Evolutionary conservation across 75 land plant genomes (phyloP).

Genomic region (Picea sitchensis): DNA sequence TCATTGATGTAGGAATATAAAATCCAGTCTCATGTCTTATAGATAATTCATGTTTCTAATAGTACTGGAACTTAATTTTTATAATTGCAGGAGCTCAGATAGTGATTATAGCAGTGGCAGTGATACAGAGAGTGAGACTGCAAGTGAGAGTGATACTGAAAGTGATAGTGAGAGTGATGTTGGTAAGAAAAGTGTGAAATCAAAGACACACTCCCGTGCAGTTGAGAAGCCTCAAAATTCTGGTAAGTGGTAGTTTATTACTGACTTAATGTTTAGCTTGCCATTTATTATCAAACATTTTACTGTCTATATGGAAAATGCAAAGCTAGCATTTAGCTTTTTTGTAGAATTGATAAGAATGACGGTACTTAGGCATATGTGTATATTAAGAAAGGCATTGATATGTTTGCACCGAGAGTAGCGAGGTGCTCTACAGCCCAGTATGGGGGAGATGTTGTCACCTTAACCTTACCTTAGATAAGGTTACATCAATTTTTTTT

Average conservation of each 20-base stretch:
- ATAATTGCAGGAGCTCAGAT: conserved; percentile 43
- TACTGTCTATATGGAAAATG: neutral
- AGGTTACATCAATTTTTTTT: too few relatives aligned
- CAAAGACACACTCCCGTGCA: conserved; percentile 4
- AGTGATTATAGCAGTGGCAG: conserved; percentile 48
- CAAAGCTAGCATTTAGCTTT: neutral
- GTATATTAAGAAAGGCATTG: too few relatives aligned
- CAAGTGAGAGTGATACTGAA: conserved; percentile 45
- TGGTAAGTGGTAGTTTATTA: neutral
- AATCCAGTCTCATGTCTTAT: too few relatives aligned
- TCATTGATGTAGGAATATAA: too few relatives aligned
- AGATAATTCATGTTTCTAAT: neutral
- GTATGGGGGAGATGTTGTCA: too few relatives aligned
- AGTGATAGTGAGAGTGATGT: conserved; percentile 34
- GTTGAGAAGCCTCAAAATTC: neutral
- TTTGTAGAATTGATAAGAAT: neutral
- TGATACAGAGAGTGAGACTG: conserved; percentile 43
- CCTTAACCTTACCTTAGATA: too few relatives aligned
- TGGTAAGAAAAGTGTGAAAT: conserved; percentile 17
- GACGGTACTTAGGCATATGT: too few relatives aligned
- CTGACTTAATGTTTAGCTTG: neutral
- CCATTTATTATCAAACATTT: neutral
- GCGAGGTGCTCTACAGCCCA: too few relatives aligned
- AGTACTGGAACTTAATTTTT: neutral
- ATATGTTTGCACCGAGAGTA: too few relatives aligned